Base-by-base conservation (phyloP, 352 stramenopile species). In the Globisporangium lucens region DNA sequence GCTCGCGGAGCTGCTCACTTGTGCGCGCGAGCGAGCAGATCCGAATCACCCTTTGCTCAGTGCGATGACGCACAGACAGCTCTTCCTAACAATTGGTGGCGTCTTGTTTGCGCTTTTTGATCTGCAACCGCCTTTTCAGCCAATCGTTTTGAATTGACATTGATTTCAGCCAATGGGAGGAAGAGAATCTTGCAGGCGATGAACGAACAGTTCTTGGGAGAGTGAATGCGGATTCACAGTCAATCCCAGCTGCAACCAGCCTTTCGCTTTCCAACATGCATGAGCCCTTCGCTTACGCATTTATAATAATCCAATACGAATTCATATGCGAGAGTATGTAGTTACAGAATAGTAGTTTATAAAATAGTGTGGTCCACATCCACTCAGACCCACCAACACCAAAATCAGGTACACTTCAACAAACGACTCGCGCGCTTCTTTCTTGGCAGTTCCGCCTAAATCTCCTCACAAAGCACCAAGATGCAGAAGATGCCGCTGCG, bases 101-200 rank as follows among this genome's bases (percentile, higher is more conserved):
- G 59, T 64, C 36, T 65, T 65, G 60, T 58, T 51, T 38, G 30
- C 22, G 41, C 41, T 46, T 56, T 55, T 64, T 65, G 59, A 57
- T 65, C 27, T 65, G 27, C 59, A 65, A 60, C 55, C 4, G 30
- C 8, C 3, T 20, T 65, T 65, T 56, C 43, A 57, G 46, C 41
- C 59, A 65, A 65, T 65, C 41, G 10, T 29, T 29, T 36, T 4
- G 9, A 5, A 17, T 0, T 46, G 12, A 15, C 22, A 13, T 4
- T 10, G 15, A 4, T 63, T 63, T 63, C 0, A 15, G 15, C 38
- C 58, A 63, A 55, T 63, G 27, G 38, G 7, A 10, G 33, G n/a
- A n/a, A 17, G 29, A 17, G 55, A 36, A 63, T 63, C 57, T 63
- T 4, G 33, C 35, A 22, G 33, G 36, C 56, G 10, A 63, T 30